Percentiles rank a stretch among this genome's conserved stretches.
Conservation (phyloP, 202 grass and related monocot species). For the Digitaria exilis region DNA sequence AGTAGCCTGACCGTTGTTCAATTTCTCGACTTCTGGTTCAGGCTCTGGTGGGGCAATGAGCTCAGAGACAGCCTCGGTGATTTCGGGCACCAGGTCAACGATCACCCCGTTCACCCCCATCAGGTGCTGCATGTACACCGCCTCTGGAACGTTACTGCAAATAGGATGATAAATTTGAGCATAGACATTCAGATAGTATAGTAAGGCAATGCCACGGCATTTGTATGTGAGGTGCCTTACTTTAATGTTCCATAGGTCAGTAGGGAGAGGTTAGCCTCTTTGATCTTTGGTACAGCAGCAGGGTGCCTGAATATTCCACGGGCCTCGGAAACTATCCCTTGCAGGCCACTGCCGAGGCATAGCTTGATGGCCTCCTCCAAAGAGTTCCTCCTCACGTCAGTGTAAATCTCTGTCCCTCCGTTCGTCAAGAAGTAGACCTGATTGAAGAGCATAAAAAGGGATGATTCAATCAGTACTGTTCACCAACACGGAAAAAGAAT, state of each 20-base stretch:
- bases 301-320: slow-evolving; percentile 74
- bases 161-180: background rate
- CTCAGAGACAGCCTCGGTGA: slow-evolving; percentile 63
- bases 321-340: slow-evolving; percentile 87
- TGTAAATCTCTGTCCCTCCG: slow-evolving; percentile 57
- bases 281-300: slow-evolving; percentile 65
- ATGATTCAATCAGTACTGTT: background rate
- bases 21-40: slow-evolving; percentile 5
- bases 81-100: slow-evolving; percentile 82
- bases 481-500: background rate
- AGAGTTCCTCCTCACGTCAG: slow-evolving; percentile 73
- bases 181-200: background rate
- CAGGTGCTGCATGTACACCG: slow-evolving; percentile 88
- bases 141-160: slow-evolving; percentile 84
- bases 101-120: slow-evolving; percentile 89
- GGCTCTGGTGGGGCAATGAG: slow-evolving; percentile 37
- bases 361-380: slow-evolving; percentile 76
- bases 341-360: slow-evolving; percentile 57
- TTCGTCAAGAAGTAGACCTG: slow-evolving; percentile 93
- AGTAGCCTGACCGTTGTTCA: background rate
- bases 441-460: background rate
- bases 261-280: slow-evolving; percentile 75
- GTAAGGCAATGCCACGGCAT: background rate
- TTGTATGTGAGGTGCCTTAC: slow-evolving; percentile 42
- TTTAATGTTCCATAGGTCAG: slow-evolving; percentile 80